Percentiles rank a stretch among this genome's conserved stretches.
These are phyloP conservation scores for Camelina laxa DNA, from an alignment of 345 rosid genomes.

Conservation along the genomic window DNA sequence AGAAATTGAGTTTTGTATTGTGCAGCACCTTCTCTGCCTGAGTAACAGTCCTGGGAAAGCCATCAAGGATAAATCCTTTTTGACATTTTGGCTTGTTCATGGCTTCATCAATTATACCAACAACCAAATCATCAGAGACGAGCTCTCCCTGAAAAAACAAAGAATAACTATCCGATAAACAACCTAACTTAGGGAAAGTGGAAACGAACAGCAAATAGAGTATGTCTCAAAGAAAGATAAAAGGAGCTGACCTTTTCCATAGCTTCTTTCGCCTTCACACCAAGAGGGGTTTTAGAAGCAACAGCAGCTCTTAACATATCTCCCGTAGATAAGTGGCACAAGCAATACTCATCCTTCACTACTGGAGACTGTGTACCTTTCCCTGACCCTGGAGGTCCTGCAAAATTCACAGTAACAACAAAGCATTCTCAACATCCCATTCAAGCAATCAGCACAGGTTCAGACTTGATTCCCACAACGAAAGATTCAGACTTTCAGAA, in stretches of 20 bases:
- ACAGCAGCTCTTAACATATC: conserved; percentile 98
- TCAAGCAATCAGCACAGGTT: background rate
- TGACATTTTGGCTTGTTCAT: conserved; percentile 85
- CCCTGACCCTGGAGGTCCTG: conserved; percentile 98
- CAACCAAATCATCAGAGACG: conserved; percentile 94
- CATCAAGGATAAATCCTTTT: conserved; percentile 92
- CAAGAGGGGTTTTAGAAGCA: conserved; percentile 89
- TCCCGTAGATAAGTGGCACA: conserved; percentile 97
- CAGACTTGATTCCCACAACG: background rate
- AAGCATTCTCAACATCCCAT: conserved; percentile 10
- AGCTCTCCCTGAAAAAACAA: conserved; percentile 60
- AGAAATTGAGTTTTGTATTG: background rate
- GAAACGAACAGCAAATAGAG: background rate
- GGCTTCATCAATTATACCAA: conserved; percentile 92
- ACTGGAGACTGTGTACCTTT: conserved; percentile 93
- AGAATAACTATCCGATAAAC: conserved; percentile 9
- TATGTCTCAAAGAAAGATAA: background rate
- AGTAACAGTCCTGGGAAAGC: conserved; percentile 84
- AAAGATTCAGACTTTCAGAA: conserved; percentile 7
- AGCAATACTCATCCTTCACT: conserved; percentile 86
- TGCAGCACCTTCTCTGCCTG: conserved; percentile 80
- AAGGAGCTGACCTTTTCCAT: conserved; percentile 73
- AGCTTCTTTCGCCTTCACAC: conserved; percentile 93
- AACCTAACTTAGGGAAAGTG: background rate
- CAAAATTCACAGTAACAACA: conserved; percentile 14